phyloP scores from a whole-genome alignment of 2,329 filamentous ascomycete species.

The Ophiostoma novo-ulmi region DNA sequence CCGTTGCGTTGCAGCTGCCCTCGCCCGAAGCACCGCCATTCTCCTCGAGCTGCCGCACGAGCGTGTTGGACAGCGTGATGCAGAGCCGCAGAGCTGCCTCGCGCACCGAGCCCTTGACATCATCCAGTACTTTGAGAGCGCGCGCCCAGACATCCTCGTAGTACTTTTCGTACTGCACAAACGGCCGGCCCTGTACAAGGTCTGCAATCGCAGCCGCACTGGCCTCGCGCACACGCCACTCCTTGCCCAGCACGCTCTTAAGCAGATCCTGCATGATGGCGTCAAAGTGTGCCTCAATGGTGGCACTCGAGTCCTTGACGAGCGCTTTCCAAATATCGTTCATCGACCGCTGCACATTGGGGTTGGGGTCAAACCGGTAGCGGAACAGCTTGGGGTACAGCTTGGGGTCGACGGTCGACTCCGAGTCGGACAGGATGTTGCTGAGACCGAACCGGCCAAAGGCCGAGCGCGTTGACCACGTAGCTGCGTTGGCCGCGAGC shows the following conservation, averaged over 20 bases:
- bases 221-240: constrained; percentile 90
- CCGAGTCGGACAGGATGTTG: constrained; percentile 71
- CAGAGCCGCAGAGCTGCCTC: constrained; percentile 76
- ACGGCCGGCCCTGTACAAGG: constrained; percentile 73
- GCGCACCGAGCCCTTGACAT: constrained; percentile 89
- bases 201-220: constrained; percentile 87
- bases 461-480: constrained; percentile 94
- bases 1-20: constrained; percentile 45
- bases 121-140: constrained; percentile 86
- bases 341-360: constrained; percentile 91
- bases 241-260: constrained; percentile 77
- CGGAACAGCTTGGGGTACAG: constrained; percentile 92
- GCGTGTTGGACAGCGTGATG: constrained; percentile 73
- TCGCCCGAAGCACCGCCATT: constrained; percentile 42
- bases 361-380: constrained; percentile 91
- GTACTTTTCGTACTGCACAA: constrained; percentile 74
- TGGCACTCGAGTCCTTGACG: constrained; percentile 74
- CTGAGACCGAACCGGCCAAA: constrained; percentile 93
- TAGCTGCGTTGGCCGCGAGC: constrained; percentile 87
- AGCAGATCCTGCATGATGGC: constrained; percentile 84
- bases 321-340: constrained; percentile 95
- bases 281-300: constrained; percentile 77
- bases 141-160: constrained; percentile 80
- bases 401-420: constrained; percentile 83
- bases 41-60: constrained; percentile 80